Percentiles rank a stretch among this genome's conserved stretches.
These are phyloP conservation scores for Lepraria neglecta DNA, from an alignment of 495 filamentous ascomycete species.

Conservation along the genomic window DNA sequence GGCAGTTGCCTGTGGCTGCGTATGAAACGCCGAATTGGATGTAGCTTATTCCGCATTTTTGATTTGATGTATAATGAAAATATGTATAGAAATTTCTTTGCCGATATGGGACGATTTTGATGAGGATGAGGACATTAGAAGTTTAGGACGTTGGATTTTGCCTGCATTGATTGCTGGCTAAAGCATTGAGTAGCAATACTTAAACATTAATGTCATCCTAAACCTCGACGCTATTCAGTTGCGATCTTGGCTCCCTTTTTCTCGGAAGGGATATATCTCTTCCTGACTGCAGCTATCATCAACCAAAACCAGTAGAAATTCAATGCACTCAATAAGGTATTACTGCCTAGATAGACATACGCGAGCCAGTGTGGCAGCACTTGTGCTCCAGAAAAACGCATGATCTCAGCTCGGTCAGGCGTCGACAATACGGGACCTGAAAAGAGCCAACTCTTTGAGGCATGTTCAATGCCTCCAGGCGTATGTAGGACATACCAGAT, in stretches of 20 bases:
- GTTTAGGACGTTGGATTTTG: not conserved
- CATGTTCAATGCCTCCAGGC: slow-evolving; percentile 26
- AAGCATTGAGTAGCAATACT: not conserved
- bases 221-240: slow-evolving; percentile 5
- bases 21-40: slow-evolving; percentile 32
- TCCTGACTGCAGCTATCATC: slow-evolving; percentile 88
- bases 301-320: slow-evolving; percentile 94
- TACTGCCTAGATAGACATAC: slow-evolving; percentile 62
- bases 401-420: slow-evolving; percentile 40
- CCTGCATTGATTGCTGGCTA: not conserved
- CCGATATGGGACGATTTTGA: not conserved
- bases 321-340: slow-evolving; percentile 72
- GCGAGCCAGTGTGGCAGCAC: slow-evolving; percentile 67
- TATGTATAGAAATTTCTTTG: not conserved
- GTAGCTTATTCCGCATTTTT: slow-evolving; percentile 17
- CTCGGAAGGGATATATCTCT: slow-evolving; percentile 30
- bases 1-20: slow-evolving; percentile 29
- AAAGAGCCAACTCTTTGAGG: slow-evolving; percentile 4
- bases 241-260: slow-evolving; percentile 4
- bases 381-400: slow-evolving; percentile 38
- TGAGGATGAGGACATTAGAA: not conserved
- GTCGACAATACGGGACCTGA: slow-evolving; percentile 23
- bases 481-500: slow-evolving; percentile 57
- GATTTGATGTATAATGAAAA: not conserved
- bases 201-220: not conserved